These are phyloP conservation scores for Coemansia javaensis DNA, from an alignment of 192 early-diverging fungal species.

Conservation along the genomic window DNA sequence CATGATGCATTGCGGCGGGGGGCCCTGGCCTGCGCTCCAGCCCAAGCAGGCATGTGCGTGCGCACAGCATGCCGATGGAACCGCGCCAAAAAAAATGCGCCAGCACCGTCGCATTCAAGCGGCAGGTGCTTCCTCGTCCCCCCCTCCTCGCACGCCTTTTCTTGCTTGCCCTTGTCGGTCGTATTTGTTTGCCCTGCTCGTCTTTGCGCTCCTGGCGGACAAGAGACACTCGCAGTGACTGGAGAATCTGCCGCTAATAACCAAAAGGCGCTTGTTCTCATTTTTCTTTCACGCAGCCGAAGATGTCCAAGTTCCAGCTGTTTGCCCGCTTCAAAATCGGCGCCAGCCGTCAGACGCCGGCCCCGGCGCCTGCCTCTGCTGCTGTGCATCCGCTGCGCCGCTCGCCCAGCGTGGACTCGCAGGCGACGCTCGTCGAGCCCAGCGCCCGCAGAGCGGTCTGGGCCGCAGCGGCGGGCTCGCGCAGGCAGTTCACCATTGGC, in stretches of 20 bases:
- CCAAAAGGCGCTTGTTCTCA: not conserved
- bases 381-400: not conserved
- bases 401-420: conserved; percentile 16
- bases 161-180: no score
- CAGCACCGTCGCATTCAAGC: no score
- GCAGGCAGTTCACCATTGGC: conserved; percentile 46
- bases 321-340: conserved; percentile 15
- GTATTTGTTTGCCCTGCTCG: conserved; percentile 7
- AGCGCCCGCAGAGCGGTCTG: not conserved
- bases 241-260: not conserved
- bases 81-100: conserved; percentile 14
- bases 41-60: no score
- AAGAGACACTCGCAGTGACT: no score
- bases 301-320: conserved; percentile 18
- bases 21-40: not conserved
- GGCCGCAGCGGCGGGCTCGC: not conserved
- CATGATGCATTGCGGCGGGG: no score
- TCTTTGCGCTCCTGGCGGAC: no score
- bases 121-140: no score
- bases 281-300: not conserved
- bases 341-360: not conserved
- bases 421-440: conserved; percentile 27
- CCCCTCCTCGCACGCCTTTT: not conserved
- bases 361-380: not conserved
- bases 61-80: not conserved